phyloP scores from a whole-genome alignment of 805 yeast genomes.

The Candida hispaniensis region DNA sequence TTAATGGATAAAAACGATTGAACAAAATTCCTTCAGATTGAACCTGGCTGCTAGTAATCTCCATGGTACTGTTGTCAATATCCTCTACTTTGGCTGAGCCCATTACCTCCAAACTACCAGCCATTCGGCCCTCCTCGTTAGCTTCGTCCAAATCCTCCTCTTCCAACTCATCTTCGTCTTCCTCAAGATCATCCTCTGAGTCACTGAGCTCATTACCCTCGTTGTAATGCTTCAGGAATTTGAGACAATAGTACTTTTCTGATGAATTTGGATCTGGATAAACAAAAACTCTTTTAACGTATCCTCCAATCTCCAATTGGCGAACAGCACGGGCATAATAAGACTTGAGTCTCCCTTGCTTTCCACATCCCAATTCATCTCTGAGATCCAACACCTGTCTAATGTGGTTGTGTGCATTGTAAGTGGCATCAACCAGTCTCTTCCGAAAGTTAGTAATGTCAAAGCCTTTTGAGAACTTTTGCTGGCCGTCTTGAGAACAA shows the following conservation, averaged over 20 bases:
- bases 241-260: conserved; percentile 30
- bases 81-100: conserved; percentile 17
- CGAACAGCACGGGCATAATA: conserved; percentile 23
- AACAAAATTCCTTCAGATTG: conserved; percentile 23
- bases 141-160: conserved; percentile 18
- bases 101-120: conserved; percentile 19
- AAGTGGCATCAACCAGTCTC: conserved; percentile 24
- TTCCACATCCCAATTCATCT: conserved; percentile 32
- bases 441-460: conserved; percentile 21
- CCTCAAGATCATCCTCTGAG: conserved; percentile 25
- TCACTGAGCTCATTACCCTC: conserved; percentile 27
- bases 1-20: conserved; percentile 52
- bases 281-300: conserved; percentile 28
- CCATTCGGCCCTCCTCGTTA: conserved; percentile 23
- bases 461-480: conserved; percentile 17
- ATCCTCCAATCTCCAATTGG: conserved; percentile 24
- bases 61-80: conserved; percentile 4
- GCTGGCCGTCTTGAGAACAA: conserved; percentile 4
- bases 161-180: conserved; percentile 22
- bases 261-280: conserved; percentile 20
- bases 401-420: conserved; percentile 28
- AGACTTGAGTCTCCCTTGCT: conserved; percentile 21
- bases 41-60: conserved; percentile 2
- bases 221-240: conserved; percentile 25
- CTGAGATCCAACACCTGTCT: conserved; percentile 30